Base-by-base conservation (phyloP, 1,284 basidiomycete species). In the Malassezia yamatoensis region DNA sequence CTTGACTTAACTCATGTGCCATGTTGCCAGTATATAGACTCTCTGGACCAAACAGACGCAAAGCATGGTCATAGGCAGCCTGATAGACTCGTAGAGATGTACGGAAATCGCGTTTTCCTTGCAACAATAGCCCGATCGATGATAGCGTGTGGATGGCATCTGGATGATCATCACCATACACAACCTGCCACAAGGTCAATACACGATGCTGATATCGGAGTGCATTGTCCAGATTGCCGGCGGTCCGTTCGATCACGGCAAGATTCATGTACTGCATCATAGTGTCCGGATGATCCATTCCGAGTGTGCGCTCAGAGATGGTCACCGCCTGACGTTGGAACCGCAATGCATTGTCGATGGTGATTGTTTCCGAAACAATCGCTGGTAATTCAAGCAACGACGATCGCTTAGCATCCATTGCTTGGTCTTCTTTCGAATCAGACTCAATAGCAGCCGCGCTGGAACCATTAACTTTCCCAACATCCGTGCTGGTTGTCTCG, bases 261-360 rank as follows among this genome's bases (percentile, higher is more conserved):
- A 82, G 70, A 64, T 81, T 79, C 68, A 78, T 77, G 76, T 81
- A 81, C 70, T 80, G 80, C 42, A 76, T 75, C 35, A 80, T 75
- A 10, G 81, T 81, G 61, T 81, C 80, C 43, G 77, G 74, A 60
- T 78, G 76, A 67, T 81, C 80, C 34, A 82, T 66, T 47, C 81
- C 81, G 15, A 79, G 66, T 3, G 79, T 80, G 34, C 81, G 75
- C 69, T 82, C 81, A 46, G 79, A 77, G 43, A 81, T 76, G 45
- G 80, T 79, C 53, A 81, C 77, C 18, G 79, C 80, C 70, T 81
- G 80, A 48, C 79, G 74, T 66, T 80, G 79, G 60, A 81, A 75
- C 36, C 78, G 74, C 35, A 80, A 72, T 2, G 79, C 80, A 40
- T 72, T 72, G 29, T 67, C 63, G 42, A 73, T 53, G 33, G 75